A percentile compares a stretch with the other conserved stretches of the same genome.
Evolutionary conservation across 208 protist species (phyloP).

Genomic region (Naegleria lovaniensis): DNA sequence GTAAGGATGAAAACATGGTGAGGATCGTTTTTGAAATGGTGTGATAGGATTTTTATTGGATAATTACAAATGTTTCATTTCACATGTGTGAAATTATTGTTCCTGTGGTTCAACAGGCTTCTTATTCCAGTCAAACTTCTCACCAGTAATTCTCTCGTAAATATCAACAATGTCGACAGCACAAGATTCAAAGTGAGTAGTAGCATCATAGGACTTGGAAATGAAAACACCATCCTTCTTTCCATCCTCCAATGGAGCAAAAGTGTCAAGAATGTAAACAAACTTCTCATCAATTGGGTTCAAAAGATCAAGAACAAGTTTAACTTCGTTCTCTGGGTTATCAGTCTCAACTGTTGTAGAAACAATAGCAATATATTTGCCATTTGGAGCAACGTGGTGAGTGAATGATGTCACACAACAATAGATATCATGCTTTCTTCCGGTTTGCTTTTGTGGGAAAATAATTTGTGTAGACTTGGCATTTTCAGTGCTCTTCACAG

Average conservation of each 20-base stretch:
- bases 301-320: conserved; percentile 81
- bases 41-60: too few relatives aligned
- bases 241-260: conserved; percentile 80
- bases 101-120: background rate
- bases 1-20: too few relatives aligned
- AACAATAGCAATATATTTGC: conserved; percentile 94
- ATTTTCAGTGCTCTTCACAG: conserved; percentile 68
- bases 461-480: conserved; percentile 91
- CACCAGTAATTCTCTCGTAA: conserved; percentile 90
- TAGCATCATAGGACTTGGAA: conserved; percentile 89
- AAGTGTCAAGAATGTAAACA: conserved; percentile 72
- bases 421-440: conserved; percentile 95
- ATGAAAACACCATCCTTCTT: conserved; percentile 82
- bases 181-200: conserved; percentile 97
- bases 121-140: conserved; percentile 41
- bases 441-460: conserved; percentile 89
- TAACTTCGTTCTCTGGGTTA: conserved; percentile 85
- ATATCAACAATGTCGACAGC: conserved; percentile 91
- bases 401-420: conserved; percentile 78
- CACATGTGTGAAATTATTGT: background rate
- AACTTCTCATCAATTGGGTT: conserved; percentile 79
- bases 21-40: too few relatives aligned
- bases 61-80: background rate
- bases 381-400: conserved; percentile 91
- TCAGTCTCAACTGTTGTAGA: conserved; percentile 91